Percentiles rank a stretch among this genome's conserved stretches.
phyloP scores from a whole-genome alignment of 1,139 yeast genomes.

The Blastobotrys proliferans region DNA sequence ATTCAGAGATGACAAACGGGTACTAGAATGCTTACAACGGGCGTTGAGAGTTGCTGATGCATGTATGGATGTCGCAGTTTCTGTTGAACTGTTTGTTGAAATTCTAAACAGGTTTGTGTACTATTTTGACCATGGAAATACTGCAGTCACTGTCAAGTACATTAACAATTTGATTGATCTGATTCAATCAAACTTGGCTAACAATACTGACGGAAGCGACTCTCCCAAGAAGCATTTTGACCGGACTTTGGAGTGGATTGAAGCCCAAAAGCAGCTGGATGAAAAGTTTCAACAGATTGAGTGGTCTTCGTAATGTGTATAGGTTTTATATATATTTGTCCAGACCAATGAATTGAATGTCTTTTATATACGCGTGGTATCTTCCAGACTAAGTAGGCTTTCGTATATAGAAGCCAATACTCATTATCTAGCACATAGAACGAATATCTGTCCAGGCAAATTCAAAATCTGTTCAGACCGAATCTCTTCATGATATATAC shows the following conservation, averaged over 20 bases:
- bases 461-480: background rate
- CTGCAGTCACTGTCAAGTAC: constrained; percentile 64
- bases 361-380: too few relatives aligned
- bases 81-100: constrained; percentile 81
- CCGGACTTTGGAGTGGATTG: constrained; percentile 64
- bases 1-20: constrained; percentile 56
- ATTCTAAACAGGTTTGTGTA: constrained; percentile 80
- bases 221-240: constrained; percentile 52
- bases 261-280: constrained; percentile 61
- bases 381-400: too few relatives aligned
- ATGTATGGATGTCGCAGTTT: constrained; percentile 78
- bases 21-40: constrained; percentile 65
- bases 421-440: too few relatives aligned
- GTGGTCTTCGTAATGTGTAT: constrained; percentile 23
- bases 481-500: background rate
- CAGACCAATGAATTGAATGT: background rate
- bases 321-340: background rate
- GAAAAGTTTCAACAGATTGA: constrained; percentile 55
- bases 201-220: constrained; percentile 36
- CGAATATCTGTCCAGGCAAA: background rate
- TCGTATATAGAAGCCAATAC: too few relatives aligned
- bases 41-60: constrained; percentile 89
- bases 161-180: constrained; percentile 84
- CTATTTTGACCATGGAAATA: constrained; percentile 79
- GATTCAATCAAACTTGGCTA: constrained; percentile 65